Evolutionary conservation across 768 basidiomycete genomes (phyloP).

Genomic region (Collybia sp.): DNA sequence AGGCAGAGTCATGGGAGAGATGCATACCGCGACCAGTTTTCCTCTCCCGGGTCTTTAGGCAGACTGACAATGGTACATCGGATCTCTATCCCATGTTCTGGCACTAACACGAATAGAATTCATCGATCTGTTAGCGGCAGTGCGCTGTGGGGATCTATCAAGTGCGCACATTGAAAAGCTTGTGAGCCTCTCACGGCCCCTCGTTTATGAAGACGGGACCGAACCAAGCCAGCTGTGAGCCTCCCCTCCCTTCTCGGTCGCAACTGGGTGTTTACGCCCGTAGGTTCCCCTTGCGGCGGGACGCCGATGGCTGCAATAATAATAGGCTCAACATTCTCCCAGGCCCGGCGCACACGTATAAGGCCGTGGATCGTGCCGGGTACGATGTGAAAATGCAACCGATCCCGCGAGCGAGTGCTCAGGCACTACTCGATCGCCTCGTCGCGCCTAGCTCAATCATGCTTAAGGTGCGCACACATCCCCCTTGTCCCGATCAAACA

Average conservation of each 20-base stretch:
- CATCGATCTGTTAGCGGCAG: slow-evolving; percentile 82
- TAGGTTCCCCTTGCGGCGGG: slow-evolving; percentile 72
- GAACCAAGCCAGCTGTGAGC: slow-evolving; percentile 77
- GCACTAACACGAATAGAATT: slow-evolving; percentile 44
- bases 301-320: slow-evolving; percentile 77
- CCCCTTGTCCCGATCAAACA: background rate
- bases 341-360: slow-evolving; percentile 27
- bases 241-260: background rate
- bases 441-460: slow-evolving; percentile 43
- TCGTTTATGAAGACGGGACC: slow-evolving; percentile 64
- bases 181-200: slow-evolving; percentile 46
- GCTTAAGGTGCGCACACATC: slow-evolving; percentile 35
- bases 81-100: background rate
- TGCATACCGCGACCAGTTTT: slow-evolving; percentile 43
- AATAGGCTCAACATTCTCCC: slow-evolving; percentile 47
- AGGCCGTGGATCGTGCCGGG: slow-evolving; percentile 41
- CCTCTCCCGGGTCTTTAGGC: slow-evolving; percentile 68
- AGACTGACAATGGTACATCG: slow-evolving; percentile 50
- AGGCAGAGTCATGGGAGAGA: slow-evolving; percentile 53
- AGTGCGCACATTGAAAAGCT: slow-evolving; percentile 51
- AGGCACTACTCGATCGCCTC: slow-evolving; percentile 37
- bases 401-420: slow-evolving; percentile 22
- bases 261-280: background rate
- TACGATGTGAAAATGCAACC: slow-evolving; percentile 28
- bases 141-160: slow-evolving; percentile 69